Conservation (phyloP, 192 early-diverging fungal genomes). For the Thoreauomyces humboldtii region DNA sequence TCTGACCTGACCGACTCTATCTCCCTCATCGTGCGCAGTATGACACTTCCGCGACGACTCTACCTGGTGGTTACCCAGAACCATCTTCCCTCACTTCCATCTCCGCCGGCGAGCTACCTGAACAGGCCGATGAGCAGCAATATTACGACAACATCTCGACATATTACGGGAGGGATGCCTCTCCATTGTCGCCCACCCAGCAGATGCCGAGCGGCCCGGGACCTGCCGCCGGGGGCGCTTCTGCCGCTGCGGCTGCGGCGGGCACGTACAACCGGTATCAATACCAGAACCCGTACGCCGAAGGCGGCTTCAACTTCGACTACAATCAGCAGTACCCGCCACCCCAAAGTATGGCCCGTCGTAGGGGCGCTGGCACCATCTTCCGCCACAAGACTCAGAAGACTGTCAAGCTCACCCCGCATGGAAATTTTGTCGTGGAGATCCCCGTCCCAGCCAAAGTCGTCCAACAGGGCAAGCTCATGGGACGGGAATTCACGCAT, state of each 20-base stretch:
- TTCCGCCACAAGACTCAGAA: conserved; percentile 50
- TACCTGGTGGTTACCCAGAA: no score
- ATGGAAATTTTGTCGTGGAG: conserved; percentile 47
- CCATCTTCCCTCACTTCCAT: no score
- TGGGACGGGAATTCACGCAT: conserved; percentile 45
- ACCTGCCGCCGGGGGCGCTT: no score
- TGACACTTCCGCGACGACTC: no score
- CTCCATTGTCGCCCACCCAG: not conserved
- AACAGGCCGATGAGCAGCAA: not conserved
- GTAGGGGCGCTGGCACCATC: conserved; percentile 17
- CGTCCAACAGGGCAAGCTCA: conserved; percentile 25
- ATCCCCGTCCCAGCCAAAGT: conserved; percentile 50
- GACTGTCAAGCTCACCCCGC: conserved; percentile 42
- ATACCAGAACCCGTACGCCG: conserved; percentile 17
- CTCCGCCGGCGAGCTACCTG: no score
- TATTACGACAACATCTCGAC: conserved; percentile 12
- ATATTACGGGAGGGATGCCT: not conserved
- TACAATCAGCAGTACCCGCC: conserved; percentile 15
- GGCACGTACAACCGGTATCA: not conserved
- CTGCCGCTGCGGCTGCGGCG: not conserved
- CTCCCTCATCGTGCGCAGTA: no score
- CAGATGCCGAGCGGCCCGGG: not conserved
- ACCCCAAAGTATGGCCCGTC: not conserved
- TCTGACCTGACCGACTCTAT: no score
- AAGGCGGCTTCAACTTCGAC: conserved; percentile 15